These are phyloP conservation scores for Ogataea dorogensis DNA, from an alignment of 805 yeast genomes.

Conservation along the genomic window DNA sequence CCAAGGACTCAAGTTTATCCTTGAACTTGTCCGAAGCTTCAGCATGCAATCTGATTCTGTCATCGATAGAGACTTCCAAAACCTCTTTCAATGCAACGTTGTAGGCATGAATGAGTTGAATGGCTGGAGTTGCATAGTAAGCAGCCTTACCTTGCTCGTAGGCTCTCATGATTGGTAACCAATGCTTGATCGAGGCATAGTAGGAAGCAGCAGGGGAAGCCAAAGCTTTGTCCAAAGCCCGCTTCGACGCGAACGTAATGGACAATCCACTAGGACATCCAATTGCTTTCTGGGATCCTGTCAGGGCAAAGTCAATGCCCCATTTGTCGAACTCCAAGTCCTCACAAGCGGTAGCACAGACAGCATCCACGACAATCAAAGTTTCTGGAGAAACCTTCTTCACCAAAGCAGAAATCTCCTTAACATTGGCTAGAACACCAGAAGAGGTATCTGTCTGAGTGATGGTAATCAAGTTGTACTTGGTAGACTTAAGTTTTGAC, in stretches of 20 bases:
- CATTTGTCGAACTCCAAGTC: constrained; percentile 79
- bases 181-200: constrained; percentile 72
- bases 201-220: constrained; percentile 49
- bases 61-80: constrained; percentile 47
- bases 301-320: constrained; percentile 84
- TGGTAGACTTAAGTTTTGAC: constrained; percentile 16
- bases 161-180: constrained; percentile 87
- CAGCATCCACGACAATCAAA: constrained; percentile 86
- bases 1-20: constrained; percentile 50
- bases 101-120: constrained; percentile 80
- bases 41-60: constrained; percentile 62
- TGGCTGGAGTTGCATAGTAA: constrained; percentile 97
- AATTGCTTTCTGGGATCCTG: constrained; percentile 94
- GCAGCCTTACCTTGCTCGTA: constrained; percentile 78
- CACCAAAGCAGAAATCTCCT: constrained; percentile 58
- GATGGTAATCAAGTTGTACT: constrained; percentile 69
- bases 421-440: constrained; percentile 79
- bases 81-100: constrained; percentile 74
- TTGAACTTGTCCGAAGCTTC: constrained; percentile 66
- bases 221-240: constrained; percentile 67
- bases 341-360: constrained; percentile 92
- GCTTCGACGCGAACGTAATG: constrained; percentile 67
- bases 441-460: constrained; percentile 98
- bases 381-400: constrained; percentile 72
- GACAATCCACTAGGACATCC: constrained; percentile 94